Conservation (phyloP, 1,284 basidiomycete species). For the Ustilago trichophora region DNA sequence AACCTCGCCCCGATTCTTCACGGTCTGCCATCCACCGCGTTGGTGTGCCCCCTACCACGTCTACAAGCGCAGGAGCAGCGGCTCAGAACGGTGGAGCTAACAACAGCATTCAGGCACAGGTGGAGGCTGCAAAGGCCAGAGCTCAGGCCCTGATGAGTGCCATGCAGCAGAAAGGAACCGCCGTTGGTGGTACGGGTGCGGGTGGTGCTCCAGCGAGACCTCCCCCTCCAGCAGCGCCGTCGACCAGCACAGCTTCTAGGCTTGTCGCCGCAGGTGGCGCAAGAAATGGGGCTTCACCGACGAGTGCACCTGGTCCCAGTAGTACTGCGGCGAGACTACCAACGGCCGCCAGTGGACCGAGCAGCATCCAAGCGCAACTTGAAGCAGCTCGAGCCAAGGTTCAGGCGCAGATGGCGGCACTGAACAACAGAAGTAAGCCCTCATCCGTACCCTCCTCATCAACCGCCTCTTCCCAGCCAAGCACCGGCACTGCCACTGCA, state of each 20-base stretch:
- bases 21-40: slow-evolving; percentile 5
- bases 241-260: slow-evolving; percentile 4
- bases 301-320: neutral
- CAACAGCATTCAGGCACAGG: slow-evolving; percentile 44
- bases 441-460: neutral
- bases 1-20: slow-evolving; percentile 10
- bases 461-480: neutral
- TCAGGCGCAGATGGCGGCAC: slow-evolving; percentile 38
- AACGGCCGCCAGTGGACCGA: neutral
- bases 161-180: slow-evolving; percentile 35
- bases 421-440: slow-evolving; percentile 17
- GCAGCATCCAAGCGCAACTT: slow-evolving; percentile 48
- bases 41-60: slow-evolving; percentile 8
- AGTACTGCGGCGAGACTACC: neutral
- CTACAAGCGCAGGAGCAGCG: neutral
- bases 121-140: slow-evolving; percentile 50
- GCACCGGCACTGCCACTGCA: neutral
- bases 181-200: too few relatives aligned
- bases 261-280: neutral
- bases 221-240: neutral
- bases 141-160: slow-evolving; percentile 42
- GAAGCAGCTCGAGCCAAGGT: slow-evolving; percentile 50
- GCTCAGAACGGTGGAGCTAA: slow-evolving; percentile 4
- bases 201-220: neutral
- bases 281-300: neutral